Evolutionary conservation across 163 green algal species (phyloP).

Genomic region (Prototheca wickerhamii): DNA sequence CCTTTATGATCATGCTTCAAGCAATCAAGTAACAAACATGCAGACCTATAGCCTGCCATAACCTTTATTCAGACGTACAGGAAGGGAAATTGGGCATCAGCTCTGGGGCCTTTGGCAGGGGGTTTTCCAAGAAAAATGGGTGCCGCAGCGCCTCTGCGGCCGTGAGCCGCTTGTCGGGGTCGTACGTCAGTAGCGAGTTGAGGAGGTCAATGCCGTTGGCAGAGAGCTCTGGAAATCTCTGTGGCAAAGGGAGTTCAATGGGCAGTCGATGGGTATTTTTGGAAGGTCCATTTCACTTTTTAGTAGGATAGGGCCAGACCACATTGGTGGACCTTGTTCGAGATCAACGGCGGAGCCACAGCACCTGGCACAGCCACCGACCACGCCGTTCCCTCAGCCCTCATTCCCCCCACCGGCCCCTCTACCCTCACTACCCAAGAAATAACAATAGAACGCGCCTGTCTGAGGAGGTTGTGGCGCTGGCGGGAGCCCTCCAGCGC

Average conservation of each 20-base stretch:
- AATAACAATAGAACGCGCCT: slow-evolving; percentile 33
- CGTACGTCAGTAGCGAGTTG: slow-evolving; percentile 46
- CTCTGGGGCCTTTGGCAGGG: background rate
- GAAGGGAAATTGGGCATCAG: slow-evolving; percentile 51
- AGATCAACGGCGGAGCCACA: slow-evolving; percentile 12
- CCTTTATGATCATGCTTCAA: too few relatives aligned
- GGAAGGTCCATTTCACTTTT: slow-evolving; percentile 57
- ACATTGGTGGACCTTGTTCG: background rate
- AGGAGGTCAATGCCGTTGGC: slow-evolving; percentile 37
- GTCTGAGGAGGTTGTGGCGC: slow-evolving; percentile 61
- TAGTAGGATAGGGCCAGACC: too few relatives aligned
- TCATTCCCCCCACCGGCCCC: slow-evolving; percentile 1
- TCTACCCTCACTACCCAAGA: slow-evolving; percentile 9
- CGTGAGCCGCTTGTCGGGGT: slow-evolving; percentile 41
- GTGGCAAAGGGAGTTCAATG: slow-evolving; percentile 49
- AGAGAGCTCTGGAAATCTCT: slow-evolving; percentile 27
- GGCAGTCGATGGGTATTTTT: slow-evolving; percentile 50
- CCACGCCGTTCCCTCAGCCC: background rate
- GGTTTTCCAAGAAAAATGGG: slow-evolving; percentile 31
- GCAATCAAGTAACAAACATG: too few relatives aligned
- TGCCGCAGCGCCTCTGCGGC: slow-evolving; percentile 42
- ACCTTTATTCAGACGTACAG: too few relatives aligned
- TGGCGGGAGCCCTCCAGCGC: slow-evolving; percentile 48
- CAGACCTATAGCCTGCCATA: too few relatives aligned
- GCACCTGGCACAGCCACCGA: slow-evolving; percentile 7